Base-by-base conservation (phyloP, 257 asterid genomes). In the Hygrophila difformis region DNA sequence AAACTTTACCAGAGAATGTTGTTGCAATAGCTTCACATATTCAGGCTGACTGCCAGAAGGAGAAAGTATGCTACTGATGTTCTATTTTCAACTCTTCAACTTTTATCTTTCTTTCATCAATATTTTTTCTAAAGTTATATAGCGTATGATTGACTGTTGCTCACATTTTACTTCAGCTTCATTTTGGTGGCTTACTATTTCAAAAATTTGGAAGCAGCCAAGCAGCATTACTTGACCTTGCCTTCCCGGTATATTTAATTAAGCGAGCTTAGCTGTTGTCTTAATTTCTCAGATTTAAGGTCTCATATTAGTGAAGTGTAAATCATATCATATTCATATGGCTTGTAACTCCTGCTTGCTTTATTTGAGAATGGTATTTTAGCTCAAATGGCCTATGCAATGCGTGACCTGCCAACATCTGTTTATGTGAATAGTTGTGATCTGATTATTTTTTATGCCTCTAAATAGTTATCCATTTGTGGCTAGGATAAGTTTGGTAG, bases 181-280 rank as follows among this genome's bases (percentile, higher is more conserved):
- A 80, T 65, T 77, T 93, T 49, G 86, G 92, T 24, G 95, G 94
- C 48, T 63, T 80, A 66, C 69, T 87, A 45, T 81, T 88, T 65
- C 78, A 93, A 16, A 81, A 84, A 64, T 81, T 83, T 56, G 94
- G 94, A 55, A 66, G 95, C 81, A 81, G 72, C 75, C 97, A 88
- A 66, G 79, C 94, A 20, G 93, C 97, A 35, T 51, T 88, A 63
- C 94, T 88, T 34, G 97, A 88, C 74, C 85, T 88, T 51, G 83
- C 94, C 26, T 81, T 84, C 49, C 94, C 94, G 71, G 95, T 88
- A 80, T 47, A 87, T 54, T 38, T 8, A 15, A 21, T n/a, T 49
- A 22, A 40, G 28, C 44, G 4, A 42, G 38, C 14, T 49, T 49
- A 18, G 40, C 8, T 21, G 33, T 4, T 44, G 6, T 49, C 18